Evolutionary conservation across 78 protist species (phyloP).

Genomic region (Emiliania huxleyi): DNA sequence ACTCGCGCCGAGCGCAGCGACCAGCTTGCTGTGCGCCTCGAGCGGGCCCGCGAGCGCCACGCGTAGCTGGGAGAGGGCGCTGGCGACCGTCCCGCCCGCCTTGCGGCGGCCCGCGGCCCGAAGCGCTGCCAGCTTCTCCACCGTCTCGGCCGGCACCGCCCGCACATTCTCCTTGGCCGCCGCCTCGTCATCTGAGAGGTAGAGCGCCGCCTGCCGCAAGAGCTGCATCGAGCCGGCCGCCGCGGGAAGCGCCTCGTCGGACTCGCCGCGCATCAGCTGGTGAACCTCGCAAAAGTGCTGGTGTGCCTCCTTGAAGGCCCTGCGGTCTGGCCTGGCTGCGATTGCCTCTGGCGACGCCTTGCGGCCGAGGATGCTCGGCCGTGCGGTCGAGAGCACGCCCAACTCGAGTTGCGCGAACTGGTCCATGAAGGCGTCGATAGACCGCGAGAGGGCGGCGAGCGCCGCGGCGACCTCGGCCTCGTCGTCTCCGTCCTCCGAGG

Average conservation of each 20-base stretch:
- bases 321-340: neutral
- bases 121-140: neutral
- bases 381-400: neutral
- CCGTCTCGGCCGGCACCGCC: neutral
- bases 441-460: neutral
- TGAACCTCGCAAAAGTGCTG: neutral
- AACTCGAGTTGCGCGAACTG: neutral
- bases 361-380: neutral
- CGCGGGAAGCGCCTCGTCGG: neutral
- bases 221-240: neutral
- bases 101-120: neutral
- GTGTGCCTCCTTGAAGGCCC: neutral
- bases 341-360: neutral
- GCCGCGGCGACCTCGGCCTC: neutral
- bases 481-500: no score
- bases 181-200: neutral
- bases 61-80: neutral
- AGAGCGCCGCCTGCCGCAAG: neutral
- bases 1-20: neutral
- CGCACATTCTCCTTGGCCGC: neutral
- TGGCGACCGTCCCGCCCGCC: neutral
- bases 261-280: neutral
- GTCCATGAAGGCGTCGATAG: neutral
- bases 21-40: neutral
- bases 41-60: neutral